Evolutionary conservation across 225 moss, liverwort and hornwort genomes (phyloP).

Genomic region (Antitrichia curtipendula): DNA sequence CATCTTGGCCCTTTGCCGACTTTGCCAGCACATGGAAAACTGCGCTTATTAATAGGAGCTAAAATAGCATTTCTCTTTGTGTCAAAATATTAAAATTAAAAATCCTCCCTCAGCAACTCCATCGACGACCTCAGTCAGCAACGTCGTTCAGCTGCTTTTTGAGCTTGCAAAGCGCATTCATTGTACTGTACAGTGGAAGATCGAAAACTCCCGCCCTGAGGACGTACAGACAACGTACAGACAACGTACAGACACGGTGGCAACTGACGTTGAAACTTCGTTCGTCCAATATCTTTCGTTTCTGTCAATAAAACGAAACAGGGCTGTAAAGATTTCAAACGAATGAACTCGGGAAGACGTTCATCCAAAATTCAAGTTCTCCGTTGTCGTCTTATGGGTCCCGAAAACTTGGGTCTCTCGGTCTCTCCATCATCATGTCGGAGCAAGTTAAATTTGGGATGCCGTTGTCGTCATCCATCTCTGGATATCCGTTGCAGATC

Average conservation of each 20-base stretch:
- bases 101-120: not conserved
- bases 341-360: not conserved
- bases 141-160: not conserved
- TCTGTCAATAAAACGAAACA: not conserved
- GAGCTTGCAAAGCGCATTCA: not conserved
- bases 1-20: too few species aligned
- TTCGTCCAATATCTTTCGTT: not conserved
- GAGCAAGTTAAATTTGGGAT: not conserved
- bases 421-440: not conserved
- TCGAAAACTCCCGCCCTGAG: too few species aligned
- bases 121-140: too few species aligned
- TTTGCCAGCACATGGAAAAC: not conserved
- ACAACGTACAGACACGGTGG: not conserved
- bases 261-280: not conserved
- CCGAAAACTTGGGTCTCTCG: too few species aligned
- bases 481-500: too few species aligned
- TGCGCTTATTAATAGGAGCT: too few species aligned
- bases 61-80: not conserved
- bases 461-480: not conserved
- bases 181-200: too few species aligned
- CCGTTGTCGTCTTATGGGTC: not conserved
- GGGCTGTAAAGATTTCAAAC: not conserved
- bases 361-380: not conserved
- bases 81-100: not conserved
- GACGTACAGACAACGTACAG: not conserved